These are phyloP conservation scores for Arctium minus DNA, from an alignment of 129 eudicot species.

Conservation along the genomic window DNA sequence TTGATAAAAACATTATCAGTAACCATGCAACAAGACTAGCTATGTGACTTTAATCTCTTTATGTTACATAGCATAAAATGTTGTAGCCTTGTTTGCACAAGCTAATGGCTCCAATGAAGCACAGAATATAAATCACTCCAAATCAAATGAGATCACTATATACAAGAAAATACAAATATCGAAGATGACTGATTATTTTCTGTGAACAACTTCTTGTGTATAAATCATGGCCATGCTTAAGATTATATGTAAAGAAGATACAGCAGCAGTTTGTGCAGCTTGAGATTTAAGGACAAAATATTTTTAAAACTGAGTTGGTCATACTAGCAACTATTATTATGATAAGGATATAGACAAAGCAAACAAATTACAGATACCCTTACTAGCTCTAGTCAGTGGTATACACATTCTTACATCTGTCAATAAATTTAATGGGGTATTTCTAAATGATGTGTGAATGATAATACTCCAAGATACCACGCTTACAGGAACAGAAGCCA, in stretches of 20 bases:
- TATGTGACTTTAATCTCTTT: not conserved
- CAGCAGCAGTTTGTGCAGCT: too few relatives aligned
- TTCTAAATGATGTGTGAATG: not conserved
- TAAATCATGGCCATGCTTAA: not conserved
- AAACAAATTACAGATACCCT: too few relatives aligned
- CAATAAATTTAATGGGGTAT: not conserved
- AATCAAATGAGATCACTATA: not conserved
- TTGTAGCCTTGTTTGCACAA: slow-evolving; percentile 9
- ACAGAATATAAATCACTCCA: not conserved
- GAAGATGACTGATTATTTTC: not conserved
- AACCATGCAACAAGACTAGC: slow-evolving; percentile 12
- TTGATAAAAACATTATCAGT: slow-evolving; percentile 1
- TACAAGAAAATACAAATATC: not conserved
- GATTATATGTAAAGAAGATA: not conserved
- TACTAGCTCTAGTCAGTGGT: too few relatives aligned
- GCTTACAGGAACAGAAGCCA: slow-evolving; percentile 86
- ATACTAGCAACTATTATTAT: too few relatives aligned
- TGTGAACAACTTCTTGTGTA: not conserved
- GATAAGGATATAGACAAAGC: too few relatives aligned
- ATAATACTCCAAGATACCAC: slow-evolving; percentile 10
- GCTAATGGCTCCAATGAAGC: not conserved
- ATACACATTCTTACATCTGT: not conserved
- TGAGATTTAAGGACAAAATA: too few relatives aligned
- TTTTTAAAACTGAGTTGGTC: too few relatives aligned
- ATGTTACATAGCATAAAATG: not conserved